Evolutionary conservation across 192 early-diverging fungal species (phyloP).

Genomic region (Lobosporangium transversale): DNA sequence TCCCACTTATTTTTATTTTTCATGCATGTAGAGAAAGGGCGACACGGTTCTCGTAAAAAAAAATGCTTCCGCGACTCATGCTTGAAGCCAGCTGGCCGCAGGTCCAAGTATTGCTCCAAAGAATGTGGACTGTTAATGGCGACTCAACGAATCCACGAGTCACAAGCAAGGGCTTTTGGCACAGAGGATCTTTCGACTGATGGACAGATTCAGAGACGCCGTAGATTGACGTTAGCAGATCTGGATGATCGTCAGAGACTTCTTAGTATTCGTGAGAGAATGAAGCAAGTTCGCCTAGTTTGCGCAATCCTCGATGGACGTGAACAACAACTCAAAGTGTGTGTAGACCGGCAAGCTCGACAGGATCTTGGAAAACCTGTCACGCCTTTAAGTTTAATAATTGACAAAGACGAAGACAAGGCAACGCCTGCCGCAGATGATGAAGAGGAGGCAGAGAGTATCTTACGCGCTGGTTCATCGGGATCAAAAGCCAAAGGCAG

Average conservation of each 20-base stretch:
- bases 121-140: slow-evolving; percentile 64
- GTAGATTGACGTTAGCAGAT: slow-evolving; percentile 54
- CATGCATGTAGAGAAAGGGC: slow-evolving; percentile 57
- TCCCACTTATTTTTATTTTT: not conserved
- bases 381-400: not conserved
- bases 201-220: slow-evolving; percentile 34
- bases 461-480: not conserved
- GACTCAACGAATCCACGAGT: slow-evolving; percentile 51
- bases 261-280: slow-evolving; percentile 49
- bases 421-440: slow-evolving; percentile 7
- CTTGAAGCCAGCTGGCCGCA: slow-evolving; percentile 48
- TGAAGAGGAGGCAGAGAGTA: slow-evolving; percentile 13
- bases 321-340: slow-evolving; percentile 27
- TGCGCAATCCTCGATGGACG: slow-evolving; percentile 26
- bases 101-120: slow-evolving; percentile 63
- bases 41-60: slow-evolving; percentile 58
- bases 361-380: slow-evolving; percentile 25
- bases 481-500: slow-evolving; percentile 11
- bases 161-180: slow-evolving; percentile 52
- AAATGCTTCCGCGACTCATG: slow-evolving; percentile 59
- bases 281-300: slow-evolving; percentile 31
- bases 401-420: slow-evolving; percentile 5
- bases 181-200: slow-evolving; percentile 10
- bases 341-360: slow-evolving; percentile 35
- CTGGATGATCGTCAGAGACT: slow-evolving; percentile 55